phyloP scores from a whole-genome alignment of 352 stramenopile species.

The Aphanomyces cochlioides region DNA sequence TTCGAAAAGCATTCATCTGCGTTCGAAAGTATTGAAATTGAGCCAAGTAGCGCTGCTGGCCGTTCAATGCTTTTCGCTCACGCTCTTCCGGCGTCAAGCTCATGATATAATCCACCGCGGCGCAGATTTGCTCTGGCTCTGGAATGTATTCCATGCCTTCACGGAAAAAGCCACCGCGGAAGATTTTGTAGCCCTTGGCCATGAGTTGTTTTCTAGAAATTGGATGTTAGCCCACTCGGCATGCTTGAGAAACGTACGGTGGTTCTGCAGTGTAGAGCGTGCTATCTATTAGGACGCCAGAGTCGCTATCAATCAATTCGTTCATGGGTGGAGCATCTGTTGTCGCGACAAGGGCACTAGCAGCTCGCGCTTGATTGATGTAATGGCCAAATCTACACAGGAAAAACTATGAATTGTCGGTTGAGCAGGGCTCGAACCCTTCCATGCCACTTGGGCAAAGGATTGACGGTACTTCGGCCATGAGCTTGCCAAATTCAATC shows the following conservation, averaged over 20 bases:
- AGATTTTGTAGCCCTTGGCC: slow-evolving; percentile 2
- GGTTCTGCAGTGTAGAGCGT: neutral
- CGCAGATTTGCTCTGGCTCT: neutral
- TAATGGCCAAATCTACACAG: slow-evolving; percentile 48
- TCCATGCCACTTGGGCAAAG: slow-evolving; percentile 21
- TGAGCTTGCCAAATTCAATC: neutral
- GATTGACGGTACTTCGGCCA: neutral
- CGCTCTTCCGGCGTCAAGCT: slow-evolving; percentile 3
- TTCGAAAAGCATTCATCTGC: slow-evolving; percentile 12
- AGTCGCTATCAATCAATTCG: slow-evolving; percentile 46
- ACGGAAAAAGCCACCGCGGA: neutral
- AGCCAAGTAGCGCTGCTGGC: slow-evolving; percentile 7
- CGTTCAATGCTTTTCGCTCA: neutral
- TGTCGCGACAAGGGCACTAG: slow-evolving; percentile 45
- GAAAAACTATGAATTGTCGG: no score
- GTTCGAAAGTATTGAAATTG: slow-evolving; percentile 13
- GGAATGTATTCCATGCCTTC: slow-evolving; percentile 14
- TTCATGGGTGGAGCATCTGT: slow-evolving; percentile 58
- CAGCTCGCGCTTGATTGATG: slow-evolving; percentile 55
- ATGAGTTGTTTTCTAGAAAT: slow-evolving; percentile 7
- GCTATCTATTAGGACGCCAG: slow-evolving; percentile 41
- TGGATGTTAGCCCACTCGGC: neutral
- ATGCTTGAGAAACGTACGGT: neutral
- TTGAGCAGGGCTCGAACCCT: neutral
- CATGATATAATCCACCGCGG: slow-evolving; percentile 1